Evolutionary conservation across 73 alveolate species (phyloP).

Genomic region (Tetrahymena elliotti): DNA sequence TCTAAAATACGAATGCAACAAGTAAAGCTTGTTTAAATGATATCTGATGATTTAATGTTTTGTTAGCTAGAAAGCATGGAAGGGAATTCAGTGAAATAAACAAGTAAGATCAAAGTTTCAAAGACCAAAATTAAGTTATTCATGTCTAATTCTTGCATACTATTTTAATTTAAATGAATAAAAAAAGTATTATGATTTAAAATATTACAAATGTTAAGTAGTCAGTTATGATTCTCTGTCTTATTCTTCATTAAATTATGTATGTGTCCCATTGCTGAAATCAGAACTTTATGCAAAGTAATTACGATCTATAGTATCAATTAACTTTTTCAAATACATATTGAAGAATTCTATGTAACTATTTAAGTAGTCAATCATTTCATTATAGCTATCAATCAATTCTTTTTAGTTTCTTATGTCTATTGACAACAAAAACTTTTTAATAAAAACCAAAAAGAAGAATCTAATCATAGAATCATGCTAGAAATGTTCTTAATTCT

Average conservation of each 20-base stretch:
- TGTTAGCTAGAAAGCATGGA: background rate
- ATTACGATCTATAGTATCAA: background rate
- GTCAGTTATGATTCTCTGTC: background rate
- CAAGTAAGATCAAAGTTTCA: background rate
- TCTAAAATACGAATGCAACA: background rate
- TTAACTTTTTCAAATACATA: background rate
- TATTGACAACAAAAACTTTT: background rate
- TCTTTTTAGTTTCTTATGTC: background rate
- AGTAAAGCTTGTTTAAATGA: background rate
- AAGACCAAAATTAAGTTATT: background rate
- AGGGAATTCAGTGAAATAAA: background rate
- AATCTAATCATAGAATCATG: background rate
- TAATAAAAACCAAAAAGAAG: background rate
- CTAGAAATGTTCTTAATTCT: background rate
- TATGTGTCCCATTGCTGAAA: background rate
- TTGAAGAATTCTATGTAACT: background rate
- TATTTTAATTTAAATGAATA: background rate
- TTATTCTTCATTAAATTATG: background rate
- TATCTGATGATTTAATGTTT: background rate
- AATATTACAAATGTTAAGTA: background rate
- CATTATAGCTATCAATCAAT: background rate
- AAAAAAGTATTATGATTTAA: background rate
- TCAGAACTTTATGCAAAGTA: background rate
- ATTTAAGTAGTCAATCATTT: background rate
- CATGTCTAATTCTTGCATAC: background rate